These are phyloP conservation scores for Vitis rotundifolia DNA, from an alignment of 164 flowering plant species.

Conservation along the genomic window DNA sequence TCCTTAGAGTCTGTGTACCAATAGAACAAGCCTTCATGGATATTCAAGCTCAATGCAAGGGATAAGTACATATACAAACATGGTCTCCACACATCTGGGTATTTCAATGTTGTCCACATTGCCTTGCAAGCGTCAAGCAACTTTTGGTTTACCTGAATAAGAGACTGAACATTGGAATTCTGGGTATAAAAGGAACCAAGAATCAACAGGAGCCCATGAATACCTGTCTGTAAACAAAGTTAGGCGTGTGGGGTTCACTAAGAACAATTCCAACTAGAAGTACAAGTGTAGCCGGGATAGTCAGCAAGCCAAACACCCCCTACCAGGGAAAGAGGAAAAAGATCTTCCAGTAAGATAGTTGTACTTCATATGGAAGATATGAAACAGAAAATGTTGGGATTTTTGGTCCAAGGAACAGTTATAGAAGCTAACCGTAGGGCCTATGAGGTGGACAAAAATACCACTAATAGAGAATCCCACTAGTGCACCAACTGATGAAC, in stretches of 20 bases:
- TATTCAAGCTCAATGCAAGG: constrained; percentile 64
- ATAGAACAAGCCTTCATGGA: constrained; percentile 89
- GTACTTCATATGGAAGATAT: not conserved
- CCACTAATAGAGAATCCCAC: constrained; percentile 87
- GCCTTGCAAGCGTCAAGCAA: constrained; percentile 65
- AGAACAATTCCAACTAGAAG: constrained; percentile 63
- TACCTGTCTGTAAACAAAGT: constrained; percentile 69
- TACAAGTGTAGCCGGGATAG: constrained; percentile 69
- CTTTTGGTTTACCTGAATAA: constrained; percentile 61
- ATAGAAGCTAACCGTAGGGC: constrained; percentile 67
- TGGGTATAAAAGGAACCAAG: constrained; percentile 1
- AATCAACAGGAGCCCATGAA: not conserved
- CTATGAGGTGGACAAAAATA: constrained; percentile 75
- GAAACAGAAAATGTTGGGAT: not conserved
- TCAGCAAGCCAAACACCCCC: constrained; percentile 85
- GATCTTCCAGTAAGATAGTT: not conserved
- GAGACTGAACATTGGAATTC: not conserved
- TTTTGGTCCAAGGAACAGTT: not conserved
- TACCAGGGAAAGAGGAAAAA: constrained; percentile 24
- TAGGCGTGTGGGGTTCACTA: constrained; percentile 52
- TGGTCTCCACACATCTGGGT: constrained; percentile 87
- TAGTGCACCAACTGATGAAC: constrained; percentile 74
- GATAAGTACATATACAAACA: constrained; percentile 91
- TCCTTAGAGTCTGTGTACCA: constrained; percentile 82
- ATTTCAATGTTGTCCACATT: constrained; percentile 80